phyloP scores from a whole-genome alignment of 1,284 basidiomycete genomes.

The Ceratobasidium sp. region DNA sequence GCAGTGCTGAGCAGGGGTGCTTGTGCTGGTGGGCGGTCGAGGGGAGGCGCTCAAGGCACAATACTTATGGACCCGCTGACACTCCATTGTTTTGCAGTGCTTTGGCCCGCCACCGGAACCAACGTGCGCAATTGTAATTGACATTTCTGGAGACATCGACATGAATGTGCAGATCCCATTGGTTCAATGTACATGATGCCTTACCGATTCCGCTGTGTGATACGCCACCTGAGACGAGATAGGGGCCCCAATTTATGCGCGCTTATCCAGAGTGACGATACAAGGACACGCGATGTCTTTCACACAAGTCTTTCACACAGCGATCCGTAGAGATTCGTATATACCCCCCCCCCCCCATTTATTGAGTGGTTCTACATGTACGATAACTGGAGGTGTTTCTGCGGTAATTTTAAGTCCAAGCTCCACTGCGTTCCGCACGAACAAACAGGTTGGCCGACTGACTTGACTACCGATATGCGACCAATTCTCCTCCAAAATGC shows the following conservation, averaged over 20 bases:
- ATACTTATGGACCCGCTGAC: constrained; percentile 24
- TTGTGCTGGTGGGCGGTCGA: constrained; percentile 22
- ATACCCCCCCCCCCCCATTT: no score
- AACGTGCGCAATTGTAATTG: neutral
- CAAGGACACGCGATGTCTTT: no score
- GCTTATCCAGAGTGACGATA: no score
- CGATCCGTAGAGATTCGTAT: no score
- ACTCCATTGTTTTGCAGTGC: neutral
- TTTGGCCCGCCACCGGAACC: constrained; percentile 22
- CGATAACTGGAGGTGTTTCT: no score
- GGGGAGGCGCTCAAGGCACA: constrained; percentile 13
- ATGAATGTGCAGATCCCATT: constrained; percentile 11
- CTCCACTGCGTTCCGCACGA: no score
- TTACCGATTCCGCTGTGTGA: neutral
- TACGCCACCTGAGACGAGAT: constrained; percentile 1
- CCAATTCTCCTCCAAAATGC: neutral
- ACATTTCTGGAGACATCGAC: neutral
- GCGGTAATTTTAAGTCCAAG: no score
- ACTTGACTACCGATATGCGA: no score
- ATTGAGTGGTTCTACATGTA: no score
- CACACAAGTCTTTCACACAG: no score
- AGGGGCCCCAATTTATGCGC: neutral
- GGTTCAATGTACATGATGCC: neutral
- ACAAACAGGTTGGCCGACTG: no score
- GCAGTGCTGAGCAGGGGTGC: constrained; percentile 9